These are phyloP conservation scores for Suhomyces xylopsoci DNA, from an alignment of 805 yeast species.

Conservation along the genomic window DNA sequence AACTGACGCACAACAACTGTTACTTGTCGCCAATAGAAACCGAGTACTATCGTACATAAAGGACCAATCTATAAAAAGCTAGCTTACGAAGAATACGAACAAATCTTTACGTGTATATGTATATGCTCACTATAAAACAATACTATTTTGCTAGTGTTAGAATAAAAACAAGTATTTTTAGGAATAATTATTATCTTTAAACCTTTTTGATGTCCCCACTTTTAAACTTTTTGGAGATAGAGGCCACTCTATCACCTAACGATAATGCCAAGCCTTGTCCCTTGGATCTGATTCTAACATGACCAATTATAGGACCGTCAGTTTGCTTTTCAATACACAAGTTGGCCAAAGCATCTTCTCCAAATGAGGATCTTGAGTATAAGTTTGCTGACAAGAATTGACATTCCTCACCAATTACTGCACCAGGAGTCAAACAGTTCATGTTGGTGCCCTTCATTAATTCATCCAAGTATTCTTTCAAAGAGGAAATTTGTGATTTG, in stretches of 20 bases:
- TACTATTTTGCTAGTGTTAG: neutral
- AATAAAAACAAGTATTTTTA: neutral
- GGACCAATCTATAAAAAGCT: neutral
- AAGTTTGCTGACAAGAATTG: conserved; percentile 91
- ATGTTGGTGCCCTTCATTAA: conserved; percentile 83
- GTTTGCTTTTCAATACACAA: conserved; percentile 83
- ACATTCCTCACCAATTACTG: conserved; percentile 84
- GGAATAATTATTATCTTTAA: neutral
- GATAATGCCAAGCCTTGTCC: conserved; percentile 96
- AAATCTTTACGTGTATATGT: neutral
- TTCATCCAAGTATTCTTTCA: conserved; percentile 75
- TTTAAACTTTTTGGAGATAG: conserved; percentile 57
- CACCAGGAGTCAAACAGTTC: conserved; percentile 91
- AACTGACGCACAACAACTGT: conserved; percentile 2
- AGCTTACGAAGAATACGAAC: neutral
- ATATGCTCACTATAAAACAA: neutral
- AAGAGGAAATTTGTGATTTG: conserved; percentile 59
- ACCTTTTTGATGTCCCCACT: conserved; percentile 12
- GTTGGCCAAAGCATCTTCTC: conserved; percentile 97
- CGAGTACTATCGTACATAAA: neutral
- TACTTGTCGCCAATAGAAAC: conserved; percentile 4
- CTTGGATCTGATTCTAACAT: conserved; percentile 93
- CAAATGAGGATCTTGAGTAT: conserved; percentile 89
- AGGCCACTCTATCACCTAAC: conserved; percentile 90
- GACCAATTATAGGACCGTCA: conserved; percentile 80